Conservation (phyloP, 2,329 filamentous ascomycete species). For the Monilinia polystroma region DNA sequence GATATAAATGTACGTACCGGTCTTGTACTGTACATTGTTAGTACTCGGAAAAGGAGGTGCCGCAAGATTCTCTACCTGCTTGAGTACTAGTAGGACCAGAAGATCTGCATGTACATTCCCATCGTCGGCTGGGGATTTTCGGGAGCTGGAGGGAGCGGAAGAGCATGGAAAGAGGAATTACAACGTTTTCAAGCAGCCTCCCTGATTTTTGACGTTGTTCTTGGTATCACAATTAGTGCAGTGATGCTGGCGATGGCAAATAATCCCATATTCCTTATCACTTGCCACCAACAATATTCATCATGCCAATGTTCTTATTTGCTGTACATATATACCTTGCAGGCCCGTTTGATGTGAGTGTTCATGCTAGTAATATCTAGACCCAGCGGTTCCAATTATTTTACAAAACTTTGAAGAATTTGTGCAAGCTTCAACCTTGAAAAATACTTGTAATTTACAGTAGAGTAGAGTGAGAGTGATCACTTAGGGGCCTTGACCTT, state of each 20-base stretch:
- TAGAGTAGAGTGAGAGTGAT: neutral
- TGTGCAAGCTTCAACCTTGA: constrained; percentile 12
- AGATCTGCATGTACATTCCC: neutral
- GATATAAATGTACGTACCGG: constrained; percentile 5
- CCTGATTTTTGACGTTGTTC: constrained; percentile 2
- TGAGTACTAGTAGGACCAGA: neutral
- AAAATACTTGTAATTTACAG: neutral
- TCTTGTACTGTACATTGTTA: neutral
- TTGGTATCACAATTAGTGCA: neutral
- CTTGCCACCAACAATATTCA: constrained; percentile 10
- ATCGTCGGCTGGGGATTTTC: neutral
- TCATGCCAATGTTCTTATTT: neutral
- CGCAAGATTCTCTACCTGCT: neutral
- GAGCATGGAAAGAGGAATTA: neutral
- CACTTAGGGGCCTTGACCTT: neutral
- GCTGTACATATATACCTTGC: constrained; percentile 15
- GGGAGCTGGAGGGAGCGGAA: constrained; percentile 2
- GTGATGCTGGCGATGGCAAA: neutral
- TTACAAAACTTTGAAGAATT: constrained; percentile 1
- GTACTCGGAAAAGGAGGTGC: constrained; percentile 15
- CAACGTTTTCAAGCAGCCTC: neutral
- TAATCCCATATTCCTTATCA: constrained; percentile 4
- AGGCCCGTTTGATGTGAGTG: constrained; percentile 18
- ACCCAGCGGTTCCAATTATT: neutral
- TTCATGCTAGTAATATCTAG: constrained; percentile 14